Evolutionary conservation across 805 yeast genomes (phyloP).

Genomic region (Cyberlindnera meyerae): DNA sequence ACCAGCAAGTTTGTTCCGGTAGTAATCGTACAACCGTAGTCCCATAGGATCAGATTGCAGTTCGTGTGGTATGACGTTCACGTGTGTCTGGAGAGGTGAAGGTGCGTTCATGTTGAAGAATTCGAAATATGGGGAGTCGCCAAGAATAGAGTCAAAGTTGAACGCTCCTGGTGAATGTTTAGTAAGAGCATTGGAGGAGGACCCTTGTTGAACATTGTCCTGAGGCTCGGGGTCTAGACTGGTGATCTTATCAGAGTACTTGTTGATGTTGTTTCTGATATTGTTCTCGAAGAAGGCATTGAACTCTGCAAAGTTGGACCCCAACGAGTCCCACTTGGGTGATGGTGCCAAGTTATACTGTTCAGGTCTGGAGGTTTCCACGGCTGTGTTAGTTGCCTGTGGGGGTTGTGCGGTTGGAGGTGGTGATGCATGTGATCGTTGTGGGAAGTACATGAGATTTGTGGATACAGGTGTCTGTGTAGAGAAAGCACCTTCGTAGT

Average conservation of each 20-base stretch:
- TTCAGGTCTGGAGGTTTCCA: neutral
- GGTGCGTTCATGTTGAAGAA: slow-evolving; percentile 15
- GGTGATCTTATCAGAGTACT: slow-evolving; percentile 15
- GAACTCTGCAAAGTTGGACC: slow-evolving; percentile 14
- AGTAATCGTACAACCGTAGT: slow-evolving; percentile 42
- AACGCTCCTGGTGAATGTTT: slow-evolving; percentile 2
- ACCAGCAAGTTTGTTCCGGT: slow-evolving; percentile 42
- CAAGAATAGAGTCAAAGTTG: slow-evolving; percentile 7
- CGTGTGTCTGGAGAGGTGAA: slow-evolving; percentile 8
- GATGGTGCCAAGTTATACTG: neutral
- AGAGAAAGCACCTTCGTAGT: slow-evolving; percentile 8
- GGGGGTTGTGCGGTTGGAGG: slow-evolving; percentile 2
- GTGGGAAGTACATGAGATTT: slow-evolving; percentile 16
- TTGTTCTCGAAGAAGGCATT: slow-evolving; percentile 25
- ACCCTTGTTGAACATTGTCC: slow-evolving; percentile 1
- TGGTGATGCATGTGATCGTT: slow-evolving; percentile 7
- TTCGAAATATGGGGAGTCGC: slow-evolving; percentile 11
- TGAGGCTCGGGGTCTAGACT: slow-evolving; percentile 8
- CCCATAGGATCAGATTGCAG: slow-evolving; percentile 39
- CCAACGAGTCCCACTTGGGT: slow-evolving; percentile 15
- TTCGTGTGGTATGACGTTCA: slow-evolving; percentile 17
- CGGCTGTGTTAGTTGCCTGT: neutral
- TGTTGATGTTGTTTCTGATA: slow-evolving; percentile 16
- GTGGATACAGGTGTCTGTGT: slow-evolving; percentile 23
- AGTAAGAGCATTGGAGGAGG: slow-evolving; percentile 1